Percentiles rank a stretch among this genome's conserved stretches.
These are phyloP conservation scores for Porpolomopsis calyptriformis DNA, from an alignment of 768 basidiomycete genomes.

Conservation along the genomic window DNA sequence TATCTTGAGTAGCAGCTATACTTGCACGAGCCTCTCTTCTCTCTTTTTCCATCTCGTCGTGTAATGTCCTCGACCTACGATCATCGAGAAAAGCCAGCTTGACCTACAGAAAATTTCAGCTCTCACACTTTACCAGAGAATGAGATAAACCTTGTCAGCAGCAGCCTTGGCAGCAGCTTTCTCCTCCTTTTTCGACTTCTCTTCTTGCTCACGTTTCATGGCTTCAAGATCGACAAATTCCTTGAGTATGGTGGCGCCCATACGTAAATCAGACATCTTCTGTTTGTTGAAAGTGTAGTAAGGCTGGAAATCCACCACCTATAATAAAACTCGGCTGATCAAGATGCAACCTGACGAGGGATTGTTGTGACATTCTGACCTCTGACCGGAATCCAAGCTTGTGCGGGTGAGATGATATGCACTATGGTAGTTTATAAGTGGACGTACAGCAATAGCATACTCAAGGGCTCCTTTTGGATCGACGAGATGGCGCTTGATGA, in stretches of 20 bases:
- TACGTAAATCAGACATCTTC: constrained; percentile 42
- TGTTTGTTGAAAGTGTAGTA: constrained; percentile 53
- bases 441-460: constrained; percentile 65
- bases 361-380: constrained; percentile 29
- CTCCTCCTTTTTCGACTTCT: constrained; percentile 40
- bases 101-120: constrained; percentile 34
- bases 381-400: constrained; percentile 69
- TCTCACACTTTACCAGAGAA: background rate
- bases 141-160: constrained; percentile 39
- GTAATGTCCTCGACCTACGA: constrained; percentile 43
- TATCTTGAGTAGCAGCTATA: constrained; percentile 12
- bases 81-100: constrained; percentile 75
- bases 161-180: constrained; percentile 47
- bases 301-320: constrained; percentile 68
- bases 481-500: constrained; percentile 56
- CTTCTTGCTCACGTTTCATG: constrained; percentile 37
- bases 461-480: constrained; percentile 69
- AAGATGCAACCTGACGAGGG: constrained; percentile 6
- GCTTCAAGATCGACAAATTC: constrained; percentile 49
- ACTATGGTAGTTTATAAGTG: background rate
- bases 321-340: constrained; percentile 2
- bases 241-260: constrained; percentile 55
- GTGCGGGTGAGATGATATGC: constrained; percentile 7
- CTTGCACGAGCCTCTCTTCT: constrained; percentile 30
- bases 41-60: constrained; percentile 51